Evolutionary conservation across 2,329 filamentous ascomycete species (phyloP).

Genomic region (Aureobasidium namibiae): DNA sequence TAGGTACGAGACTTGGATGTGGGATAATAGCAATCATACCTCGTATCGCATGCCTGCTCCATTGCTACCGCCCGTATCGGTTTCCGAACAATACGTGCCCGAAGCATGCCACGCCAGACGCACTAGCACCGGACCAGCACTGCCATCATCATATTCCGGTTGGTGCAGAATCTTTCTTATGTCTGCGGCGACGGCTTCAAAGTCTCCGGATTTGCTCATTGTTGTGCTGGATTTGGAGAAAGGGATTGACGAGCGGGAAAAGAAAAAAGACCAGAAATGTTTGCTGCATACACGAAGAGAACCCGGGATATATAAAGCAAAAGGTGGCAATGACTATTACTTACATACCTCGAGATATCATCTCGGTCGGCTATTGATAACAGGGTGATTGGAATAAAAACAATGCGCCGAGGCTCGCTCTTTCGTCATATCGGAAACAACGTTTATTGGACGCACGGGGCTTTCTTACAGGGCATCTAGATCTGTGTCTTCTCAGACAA

Average conservation of each 20-base stretch:
- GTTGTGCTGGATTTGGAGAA: background rate
- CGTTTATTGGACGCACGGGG: background rate
- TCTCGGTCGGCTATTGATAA: slow-evolving; percentile 1
- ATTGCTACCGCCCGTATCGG: slow-evolving; percentile 56
- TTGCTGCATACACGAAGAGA: background rate
- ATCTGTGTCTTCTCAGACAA: too few species aligned
- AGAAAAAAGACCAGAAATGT: too few species aligned
- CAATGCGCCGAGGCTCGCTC: slow-evolving; percentile 1
- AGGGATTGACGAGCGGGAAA: too few species aligned
- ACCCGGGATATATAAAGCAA: too few species aligned
- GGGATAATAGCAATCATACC: slow-evolving; percentile 13
- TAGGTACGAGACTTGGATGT: background rate
- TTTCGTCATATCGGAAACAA: background rate
- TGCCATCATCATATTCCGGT: slow-evolving; percentile 58
- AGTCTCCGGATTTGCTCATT: slow-evolving; percentile 18
- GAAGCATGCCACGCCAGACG: slow-evolving; percentile 58
- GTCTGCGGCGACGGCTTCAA: slow-evolving; percentile 18
- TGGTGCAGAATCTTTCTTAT: slow-evolving; percentile 28
- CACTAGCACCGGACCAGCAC: slow-evolving; percentile 55
- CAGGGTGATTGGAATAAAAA: background rate
- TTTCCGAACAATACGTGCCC: slow-evolving; percentile 52
- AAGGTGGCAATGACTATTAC: background rate
- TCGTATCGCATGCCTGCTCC: slow-evolving; percentile 61
- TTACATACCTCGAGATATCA: background rate
- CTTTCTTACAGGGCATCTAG: background rate